Evolutionary conservation across 1,139 yeast genomes (phyloP).

Genomic region (Suhomyces wounanorum): DNA sequence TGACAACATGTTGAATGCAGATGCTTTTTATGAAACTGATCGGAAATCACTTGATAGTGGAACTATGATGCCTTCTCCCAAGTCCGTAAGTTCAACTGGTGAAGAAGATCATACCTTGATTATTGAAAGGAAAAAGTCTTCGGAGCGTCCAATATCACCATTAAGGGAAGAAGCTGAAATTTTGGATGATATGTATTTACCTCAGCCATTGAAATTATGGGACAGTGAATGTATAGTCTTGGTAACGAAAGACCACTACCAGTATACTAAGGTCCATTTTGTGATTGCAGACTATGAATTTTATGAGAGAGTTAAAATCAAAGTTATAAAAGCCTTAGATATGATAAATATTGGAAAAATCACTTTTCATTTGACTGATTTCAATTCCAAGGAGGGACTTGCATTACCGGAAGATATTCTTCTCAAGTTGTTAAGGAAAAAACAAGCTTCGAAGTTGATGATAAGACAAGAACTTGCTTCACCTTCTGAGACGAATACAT

Average conservation of each 20-base stretch:
- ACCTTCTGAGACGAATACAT: constrained; percentile 35
- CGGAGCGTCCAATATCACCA: not conserved
- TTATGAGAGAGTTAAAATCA: constrained; percentile 30
- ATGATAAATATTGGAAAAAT: constrained; percentile 43
- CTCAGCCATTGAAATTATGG: constrained; percentile 18
- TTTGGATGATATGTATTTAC: constrained; percentile 33
- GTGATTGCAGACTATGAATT: constrained; percentile 12
- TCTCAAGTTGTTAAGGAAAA: constrained; percentile 31
- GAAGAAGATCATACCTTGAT: constrained; percentile 6
- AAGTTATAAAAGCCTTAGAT: constrained; percentile 41
- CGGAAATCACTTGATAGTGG: constrained; percentile 2
- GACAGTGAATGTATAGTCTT: constrained; percentile 34
- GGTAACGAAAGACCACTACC: constrained; percentile 59
- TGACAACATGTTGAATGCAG: not conserved
- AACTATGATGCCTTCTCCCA: not conserved
- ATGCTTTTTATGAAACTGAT: not conserved
- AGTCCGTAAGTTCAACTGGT: constrained; percentile 1
- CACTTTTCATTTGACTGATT: constrained; percentile 70
- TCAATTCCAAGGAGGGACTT: constrained; percentile 63
- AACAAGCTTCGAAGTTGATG: constrained; percentile 43
- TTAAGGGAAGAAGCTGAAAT: constrained; percentile 1
- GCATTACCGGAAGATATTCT: constrained; percentile 54
- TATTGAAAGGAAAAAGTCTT: not conserved
- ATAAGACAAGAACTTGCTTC: constrained; percentile 45
- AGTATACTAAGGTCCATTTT: constrained; percentile 51